Evolutionary conservation across 345 rosid species (phyloP).

Genomic region (Erodium maritimum): DNA sequence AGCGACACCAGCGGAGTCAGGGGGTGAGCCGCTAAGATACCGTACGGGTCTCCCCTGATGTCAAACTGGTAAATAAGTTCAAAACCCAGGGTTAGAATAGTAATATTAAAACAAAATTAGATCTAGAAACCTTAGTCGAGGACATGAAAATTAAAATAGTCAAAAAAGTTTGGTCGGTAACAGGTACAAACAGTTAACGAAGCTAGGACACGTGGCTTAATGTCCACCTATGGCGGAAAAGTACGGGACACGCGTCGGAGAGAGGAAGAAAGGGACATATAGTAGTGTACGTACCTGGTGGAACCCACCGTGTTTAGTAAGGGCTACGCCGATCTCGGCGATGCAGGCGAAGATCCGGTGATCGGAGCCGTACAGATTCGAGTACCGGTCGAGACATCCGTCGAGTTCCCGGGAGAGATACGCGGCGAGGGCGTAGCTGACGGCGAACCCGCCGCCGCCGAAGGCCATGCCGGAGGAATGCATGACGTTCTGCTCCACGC

Average conservation of each 20-base stretch:
- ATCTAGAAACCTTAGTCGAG: too few relatives aligned
- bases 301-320: conserved; percentile 58
- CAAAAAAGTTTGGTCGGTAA: neutral
- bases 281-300: conserved; percentile 50
- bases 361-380: conserved; percentile 72
- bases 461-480: conserved; percentile 74
- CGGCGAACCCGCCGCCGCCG: conserved; percentile 88
- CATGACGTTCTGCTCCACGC: conserved; percentile 58
- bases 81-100: too few relatives aligned
- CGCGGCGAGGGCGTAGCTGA: conserved; percentile 59
- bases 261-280: neutral
- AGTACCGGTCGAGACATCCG: conserved; percentile 57
- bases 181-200: neutral
- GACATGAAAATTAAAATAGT: too few relatives aligned
- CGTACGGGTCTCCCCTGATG: conserved; percentile 59
- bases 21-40: conserved; percentile 75
- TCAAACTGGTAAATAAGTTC: conserved; percentile 44
- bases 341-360: conserved; percentile 68
- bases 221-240: too few relatives aligned
- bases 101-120: too few relatives aligned
- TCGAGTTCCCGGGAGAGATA: conserved; percentile 41
- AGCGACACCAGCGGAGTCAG: conserved; percentile 54
- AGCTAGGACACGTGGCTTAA: neutral
- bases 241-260: neutral
- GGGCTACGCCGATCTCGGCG: conserved; percentile 59